These are phyloP conservation scores for Aspergillus ellipticus DNA, from an alignment of 495 filamentous ascomycete genomes.

Conservation along the genomic window DNA sequence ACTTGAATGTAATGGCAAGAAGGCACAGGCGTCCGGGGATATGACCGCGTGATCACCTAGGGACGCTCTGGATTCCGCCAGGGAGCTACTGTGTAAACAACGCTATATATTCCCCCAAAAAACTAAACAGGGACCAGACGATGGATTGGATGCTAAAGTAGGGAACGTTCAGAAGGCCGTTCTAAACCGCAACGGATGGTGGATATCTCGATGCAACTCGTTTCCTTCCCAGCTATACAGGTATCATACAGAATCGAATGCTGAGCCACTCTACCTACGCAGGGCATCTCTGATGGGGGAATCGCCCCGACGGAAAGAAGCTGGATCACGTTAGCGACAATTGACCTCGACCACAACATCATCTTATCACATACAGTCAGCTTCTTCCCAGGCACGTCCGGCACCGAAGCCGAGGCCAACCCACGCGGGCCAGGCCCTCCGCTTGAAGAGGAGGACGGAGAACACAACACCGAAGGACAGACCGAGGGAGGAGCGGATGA, in stretches of 20 bases:
- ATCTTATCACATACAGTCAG: constrained; percentile 45
- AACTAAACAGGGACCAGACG: constrained; percentile 2
- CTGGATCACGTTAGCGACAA: constrained; percentile 21
- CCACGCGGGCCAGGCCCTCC: constrained; percentile 92
- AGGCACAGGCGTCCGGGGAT: neutral
- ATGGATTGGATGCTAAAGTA: constrained; percentile 20
- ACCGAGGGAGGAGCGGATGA: constrained; percentile 91
- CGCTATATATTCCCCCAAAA: neutral
- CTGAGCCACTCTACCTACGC: constrained; percentile 32
- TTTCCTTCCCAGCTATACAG: constrained; percentile 34
- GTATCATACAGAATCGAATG: constrained; percentile 41
- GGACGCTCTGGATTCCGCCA: neutral
- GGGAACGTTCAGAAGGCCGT: constrained; percentile 18
- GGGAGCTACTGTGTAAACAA: neutral
- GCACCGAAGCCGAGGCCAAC: constrained; percentile 92
- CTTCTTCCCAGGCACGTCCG: constrained; percentile 91
- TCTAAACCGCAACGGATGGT: constrained; percentile 16
- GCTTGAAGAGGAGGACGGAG: constrained; percentile 95
- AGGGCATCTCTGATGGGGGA: constrained; percentile 43
- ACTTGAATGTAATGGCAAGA: neutral
- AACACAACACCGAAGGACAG: constrained; percentile 96
- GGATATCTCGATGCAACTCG: constrained; percentile 10
- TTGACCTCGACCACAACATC: neutral
- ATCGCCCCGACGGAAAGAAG: constrained; percentile 48
- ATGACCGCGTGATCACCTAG: neutral